Conservation (phyloP, 2,329 filamentous ascomycete genomes). For the Fusarium coicis region DNA sequence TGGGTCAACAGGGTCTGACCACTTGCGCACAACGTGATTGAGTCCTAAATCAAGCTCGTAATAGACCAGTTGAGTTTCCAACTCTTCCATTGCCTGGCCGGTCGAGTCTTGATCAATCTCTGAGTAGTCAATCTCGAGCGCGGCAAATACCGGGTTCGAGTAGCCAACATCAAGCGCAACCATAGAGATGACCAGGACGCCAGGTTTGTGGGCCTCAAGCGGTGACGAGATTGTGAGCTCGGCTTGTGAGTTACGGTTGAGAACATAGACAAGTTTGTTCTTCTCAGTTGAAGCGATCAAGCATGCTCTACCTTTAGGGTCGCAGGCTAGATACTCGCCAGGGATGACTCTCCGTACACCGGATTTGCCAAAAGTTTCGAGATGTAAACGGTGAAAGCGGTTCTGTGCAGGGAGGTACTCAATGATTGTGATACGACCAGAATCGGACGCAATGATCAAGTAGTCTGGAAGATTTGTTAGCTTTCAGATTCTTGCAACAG, state of each 20-base stretch:
- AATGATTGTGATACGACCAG: constrained; percentile 91
- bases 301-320: constrained; percentile 95
- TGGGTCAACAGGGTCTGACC: constrained; percentile 93
- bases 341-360: constrained; percentile 93
- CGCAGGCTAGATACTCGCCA: constrained; percentile 93
- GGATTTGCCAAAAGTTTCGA: constrained; percentile 98
- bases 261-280: constrained; percentile 98
- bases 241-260: constrained; percentile 94
- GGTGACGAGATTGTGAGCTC: constrained; percentile 97
- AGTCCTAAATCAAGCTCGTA: constrained; percentile 97
- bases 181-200: constrained; percentile 88
- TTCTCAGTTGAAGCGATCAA: constrained; percentile 96
- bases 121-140: constrained; percentile 91
- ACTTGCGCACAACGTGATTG: constrained; percentile 96
- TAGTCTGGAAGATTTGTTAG: constrained; percentile 74
- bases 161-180: constrained; percentile 94
- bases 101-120: constrained; percentile 92
- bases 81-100: constrained; percentile 80
- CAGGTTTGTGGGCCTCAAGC: constrained; percentile 92
- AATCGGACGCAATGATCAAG: constrained; percentile 94
- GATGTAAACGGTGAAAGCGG: constrained; percentile 86
- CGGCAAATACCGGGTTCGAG: constrained; percentile 95
- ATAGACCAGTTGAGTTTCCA: constrained; percentile 93
- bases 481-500: constrained; percentile 37
- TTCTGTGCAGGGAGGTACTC: constrained; percentile 91